Evolutionary conservation across 2,329 filamentous ascomycete genomes (phyloP), one percentile per base, ranked within the genome.

Genomic region (Zopfia rhizophila): DNA sequence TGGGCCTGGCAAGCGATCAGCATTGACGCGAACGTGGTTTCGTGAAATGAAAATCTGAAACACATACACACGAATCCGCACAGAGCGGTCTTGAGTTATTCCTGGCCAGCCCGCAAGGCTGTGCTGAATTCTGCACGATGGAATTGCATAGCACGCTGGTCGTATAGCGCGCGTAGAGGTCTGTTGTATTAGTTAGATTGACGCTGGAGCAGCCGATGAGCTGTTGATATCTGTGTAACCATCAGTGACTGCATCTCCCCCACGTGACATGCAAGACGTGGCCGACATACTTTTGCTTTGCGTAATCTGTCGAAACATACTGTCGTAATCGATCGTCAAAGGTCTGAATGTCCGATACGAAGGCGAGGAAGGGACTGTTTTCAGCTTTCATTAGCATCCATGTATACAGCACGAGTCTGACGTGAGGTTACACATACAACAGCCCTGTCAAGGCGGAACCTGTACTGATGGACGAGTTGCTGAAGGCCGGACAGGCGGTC

Each of bases 71-170:
- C 55, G 89, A 87, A 53, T 94, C 88, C 32, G 93, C 94, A 72
- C 94, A 99, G 12, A 97, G 78, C 2, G 94, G 91, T 47, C 79
- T 78, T 4, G 89, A 84, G 29, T 86, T 76, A 21, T 80, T 74
- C n/a, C 79, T 71, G 0, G 86, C 82, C 32, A 95, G 75, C 14
- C 76, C 73, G 73, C 94, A 99, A 18, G 81, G 67, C 8, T 75
- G 68, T 61, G 88, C 85, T 4, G 94, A 97, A 67, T 91, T 92
- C 73, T 99, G 94, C 38, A 99, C 84, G 66, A 99, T 89, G 56
- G 90, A 83, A 78, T 95, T 97, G 81, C 94, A 99, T 55, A 99
- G 82, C 54, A 95, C 87, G 51, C 89, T 94, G 33, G 86, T 94
- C 4, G 93, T 96, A 74, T 93, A 99, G 61, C 94, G 88, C 36